phyloP scores from a whole-genome alignment of 2,329 filamentous ascomycete species.

The Periconia sp. region DNA sequence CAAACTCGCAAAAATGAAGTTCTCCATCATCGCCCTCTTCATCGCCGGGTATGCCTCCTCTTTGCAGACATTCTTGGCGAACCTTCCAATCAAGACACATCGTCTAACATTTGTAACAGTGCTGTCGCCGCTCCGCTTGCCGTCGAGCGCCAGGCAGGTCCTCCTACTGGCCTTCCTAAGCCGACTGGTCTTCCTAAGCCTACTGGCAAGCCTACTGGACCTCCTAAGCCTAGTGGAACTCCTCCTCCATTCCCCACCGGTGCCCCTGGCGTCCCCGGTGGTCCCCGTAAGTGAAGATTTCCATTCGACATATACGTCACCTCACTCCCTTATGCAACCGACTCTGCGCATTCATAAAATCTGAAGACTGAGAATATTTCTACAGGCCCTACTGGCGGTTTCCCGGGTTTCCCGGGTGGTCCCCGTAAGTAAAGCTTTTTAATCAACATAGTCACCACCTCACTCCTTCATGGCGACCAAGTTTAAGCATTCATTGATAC shows the following conservation, averaged over 20 bases:
- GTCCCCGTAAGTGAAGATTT: neutral
- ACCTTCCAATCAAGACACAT: neutral
- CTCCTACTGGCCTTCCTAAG: neutral
- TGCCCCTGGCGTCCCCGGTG: neutral
- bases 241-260: too few species aligned
- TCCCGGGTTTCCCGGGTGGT: neutral
- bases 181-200: too few species aligned
- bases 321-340: too few species aligned
- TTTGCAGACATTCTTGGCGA: neutral
- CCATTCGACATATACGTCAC: too few species aligned
- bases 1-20: slow-evolving; percentile 7
- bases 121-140: slow-evolving; percentile 7
- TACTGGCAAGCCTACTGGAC: too few species aligned
- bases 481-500: too few species aligned
- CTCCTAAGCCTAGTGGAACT: too few species aligned
- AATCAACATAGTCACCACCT: too few species aligned
- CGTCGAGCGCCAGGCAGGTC: slow-evolving; percentile 5
- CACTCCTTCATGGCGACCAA: too few species aligned
- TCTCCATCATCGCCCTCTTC: slow-evolving; percentile 7
- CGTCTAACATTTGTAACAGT: slow-evolving; percentile 4
- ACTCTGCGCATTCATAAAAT: too few species aligned
- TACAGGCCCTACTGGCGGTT: neutral
- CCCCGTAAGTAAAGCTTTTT: too few species aligned
- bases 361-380: too few species aligned
- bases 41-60: slow-evolving; percentile 7